Evolutionary conservation across 495 filamentous ascomycete genomes (phyloP).

Genomic region (Aspergillus biplanus): DNA sequence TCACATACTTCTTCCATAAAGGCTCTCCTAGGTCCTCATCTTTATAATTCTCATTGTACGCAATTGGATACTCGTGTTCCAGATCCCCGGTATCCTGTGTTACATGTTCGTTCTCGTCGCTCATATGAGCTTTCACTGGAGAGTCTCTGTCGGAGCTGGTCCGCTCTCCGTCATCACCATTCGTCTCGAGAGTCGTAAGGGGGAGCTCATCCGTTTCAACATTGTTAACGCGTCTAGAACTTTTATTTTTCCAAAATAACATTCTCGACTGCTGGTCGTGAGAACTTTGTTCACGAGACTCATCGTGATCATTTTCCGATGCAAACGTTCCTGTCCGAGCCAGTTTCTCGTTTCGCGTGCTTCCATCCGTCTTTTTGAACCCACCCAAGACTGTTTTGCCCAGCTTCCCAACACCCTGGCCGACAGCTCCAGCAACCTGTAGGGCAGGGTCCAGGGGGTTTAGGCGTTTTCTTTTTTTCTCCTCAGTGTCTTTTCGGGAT

Average conservation of each 20-base stretch:
- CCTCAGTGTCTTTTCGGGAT: constrained; percentile 28
- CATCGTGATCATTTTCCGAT: constrained; percentile 6
- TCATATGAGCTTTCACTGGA: constrained; percentile 14
- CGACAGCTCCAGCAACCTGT: constrained; percentile 52
- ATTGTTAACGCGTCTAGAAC: constrained; percentile 31
- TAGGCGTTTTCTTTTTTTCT: constrained; percentile 29
- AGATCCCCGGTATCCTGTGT: constrained; percentile 39
- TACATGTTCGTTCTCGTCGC: constrained; percentile 24
- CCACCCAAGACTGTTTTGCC: constrained; percentile 59
- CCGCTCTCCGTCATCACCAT: constrained; percentile 23
- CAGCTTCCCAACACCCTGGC: constrained; percentile 63
- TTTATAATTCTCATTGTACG: constrained; percentile 69
- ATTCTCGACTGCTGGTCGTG: constrained; percentile 34
- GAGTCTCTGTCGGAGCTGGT: constrained; percentile 25
- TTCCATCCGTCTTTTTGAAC: constrained; percentile 47
- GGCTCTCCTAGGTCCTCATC: constrained; percentile 67
- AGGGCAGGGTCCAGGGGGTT: constrained; percentile 48
- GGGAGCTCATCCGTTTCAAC: constrained; percentile 44
- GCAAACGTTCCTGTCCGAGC: constrained; percentile 59
- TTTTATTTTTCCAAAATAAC: constrained; percentile 49
- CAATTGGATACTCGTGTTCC: constrained; percentile 67
- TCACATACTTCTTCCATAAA: constrained; percentile 81
- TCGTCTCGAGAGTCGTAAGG: constrained; percentile 40
- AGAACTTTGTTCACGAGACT: background rate
- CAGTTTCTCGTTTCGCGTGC: constrained; percentile 48